Percentiles rank a stretch among this genome's conserved stretches.
Evolutionary conservation across 495 filamentous ascomycete species (phyloP).

Genomic region (Tetracladium setigerum): DNA sequence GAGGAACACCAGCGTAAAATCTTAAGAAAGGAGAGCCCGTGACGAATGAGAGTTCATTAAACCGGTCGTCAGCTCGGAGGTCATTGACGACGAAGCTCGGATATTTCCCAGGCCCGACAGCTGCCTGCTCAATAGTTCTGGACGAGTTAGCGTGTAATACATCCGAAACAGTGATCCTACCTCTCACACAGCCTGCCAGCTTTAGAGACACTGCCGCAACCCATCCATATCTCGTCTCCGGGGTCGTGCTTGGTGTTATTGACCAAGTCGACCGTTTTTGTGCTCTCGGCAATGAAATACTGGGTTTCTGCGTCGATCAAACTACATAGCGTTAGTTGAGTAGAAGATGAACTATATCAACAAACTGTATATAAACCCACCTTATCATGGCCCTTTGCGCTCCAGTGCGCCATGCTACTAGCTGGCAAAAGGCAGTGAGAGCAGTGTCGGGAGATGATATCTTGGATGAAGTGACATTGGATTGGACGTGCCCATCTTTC

Average conservation of each 20-base stretch:
- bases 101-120: conserved; percentile 5
- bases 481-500: conserved; percentile 33
- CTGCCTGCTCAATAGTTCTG: conserved; percentile 12
- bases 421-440: conserved; percentile 57
- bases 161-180: background rate
- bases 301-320: conserved; percentile 33
- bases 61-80: conserved; percentile 39
- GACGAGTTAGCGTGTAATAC: background rate
- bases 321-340: conserved; percentile 7
- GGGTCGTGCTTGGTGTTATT: conserved; percentile 25
- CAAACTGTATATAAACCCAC: too few species aligned
- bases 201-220: conserved; percentile 32
- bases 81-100: conserved; percentile 28
- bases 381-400: conserved; percentile 41
- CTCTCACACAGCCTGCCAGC: conserved; percentile 40
- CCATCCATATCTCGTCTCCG: conserved; percentile 37
- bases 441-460: conserved; percentile 45
- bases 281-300: conserved; percentile 49
- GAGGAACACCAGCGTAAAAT: conserved; percentile 60
- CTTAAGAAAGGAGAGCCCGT: conserved; percentile 33
- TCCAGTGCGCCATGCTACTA: conserved; percentile 38
- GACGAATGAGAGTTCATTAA: conserved; percentile 36
- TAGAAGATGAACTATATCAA: too few species aligned
- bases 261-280: conserved; percentile 31
- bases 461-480: conserved; percentile 42